A percentile compares a stretch with the other conserved stretches of the same genome.
phyloP scores from a whole-genome alignment of 371 early-diverging fungal genomes.

The Catenaria anguillulae region DNA sequence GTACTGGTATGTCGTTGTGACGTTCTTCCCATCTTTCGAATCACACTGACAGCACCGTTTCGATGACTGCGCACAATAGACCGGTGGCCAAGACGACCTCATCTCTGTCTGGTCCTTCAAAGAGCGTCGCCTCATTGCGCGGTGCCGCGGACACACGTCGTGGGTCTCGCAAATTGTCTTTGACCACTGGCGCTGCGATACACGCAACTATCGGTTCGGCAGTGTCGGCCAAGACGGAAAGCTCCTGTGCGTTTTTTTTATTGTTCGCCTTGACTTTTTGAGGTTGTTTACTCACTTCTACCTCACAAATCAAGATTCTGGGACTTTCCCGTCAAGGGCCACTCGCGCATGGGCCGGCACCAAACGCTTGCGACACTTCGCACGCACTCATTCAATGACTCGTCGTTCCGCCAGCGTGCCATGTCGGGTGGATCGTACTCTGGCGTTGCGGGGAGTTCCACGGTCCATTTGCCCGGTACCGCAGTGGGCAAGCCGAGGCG shows the following conservation, averaged over 20 bases:
- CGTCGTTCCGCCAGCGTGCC: background rate
- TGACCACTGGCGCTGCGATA: slow-evolving; percentile 76
- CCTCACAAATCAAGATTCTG: slow-evolving; percentile 34
- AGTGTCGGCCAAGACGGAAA: slow-evolving; percentile 82
- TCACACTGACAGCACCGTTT: too few relatives aligned
- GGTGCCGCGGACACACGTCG: slow-evolving; percentile 87
- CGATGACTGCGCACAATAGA: too few relatives aligned
- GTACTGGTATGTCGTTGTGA: slow-evolving; percentile 63
- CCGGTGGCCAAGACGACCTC: slow-evolving; percentile 91
- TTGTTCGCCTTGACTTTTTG: too few relatives aligned
- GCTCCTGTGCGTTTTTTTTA: slow-evolving; percentile 23
- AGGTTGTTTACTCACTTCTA: too few relatives aligned
- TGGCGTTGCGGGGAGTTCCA: too few relatives aligned
- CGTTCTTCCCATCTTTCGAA: background rate
- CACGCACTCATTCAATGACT: background rate
- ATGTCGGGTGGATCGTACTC: background rate
- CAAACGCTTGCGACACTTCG: background rate
- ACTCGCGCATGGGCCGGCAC: slow-evolving; percentile 19
- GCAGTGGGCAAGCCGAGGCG: background rate
- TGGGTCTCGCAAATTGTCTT: slow-evolving; percentile 78
- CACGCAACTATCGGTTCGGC: slow-evolving; percentile 67
- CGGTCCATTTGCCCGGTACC: background rate
- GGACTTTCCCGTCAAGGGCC: slow-evolving; percentile 72
- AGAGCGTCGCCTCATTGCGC: slow-evolving; percentile 58
- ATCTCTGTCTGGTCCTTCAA: slow-evolving; percentile 78